These are phyloP conservation scores for Leccinum broughii DNA, from an alignment of 768 basidiomycete species.

Conservation along the genomic window DNA sequence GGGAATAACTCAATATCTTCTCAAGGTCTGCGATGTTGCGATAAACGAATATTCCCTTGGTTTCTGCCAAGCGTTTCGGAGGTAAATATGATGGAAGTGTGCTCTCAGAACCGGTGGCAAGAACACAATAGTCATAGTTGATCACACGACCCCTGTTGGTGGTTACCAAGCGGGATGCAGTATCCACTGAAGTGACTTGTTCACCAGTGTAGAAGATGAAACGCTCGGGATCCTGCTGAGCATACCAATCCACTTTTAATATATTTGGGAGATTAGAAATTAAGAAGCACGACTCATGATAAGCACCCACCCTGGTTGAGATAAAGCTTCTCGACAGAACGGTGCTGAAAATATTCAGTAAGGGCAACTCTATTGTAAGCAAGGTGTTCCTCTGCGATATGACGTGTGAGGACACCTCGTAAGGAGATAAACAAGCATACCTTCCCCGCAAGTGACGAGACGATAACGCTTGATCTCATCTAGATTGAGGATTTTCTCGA, in stretches of 20 bases:
- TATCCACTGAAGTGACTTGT: slow-evolving; percentile 42
- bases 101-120: slow-evolving; percentile 71
- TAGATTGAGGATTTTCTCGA: not conserved
- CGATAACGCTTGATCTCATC: not conserved
- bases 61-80: slow-evolving; percentile 36
- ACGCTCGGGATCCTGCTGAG: slow-evolving; percentile 54
- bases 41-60: slow-evolving; percentile 68
- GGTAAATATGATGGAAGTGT: slow-evolving; percentile 60
- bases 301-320: slow-evolving; percentile 45
- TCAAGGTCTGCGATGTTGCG: slow-evolving; percentile 71
- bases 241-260: slow-evolving; percentile 54
- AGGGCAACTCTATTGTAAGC: not conserved
- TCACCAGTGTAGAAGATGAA: slow-evolving; percentile 55
- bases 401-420: not conserved
- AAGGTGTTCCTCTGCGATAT: not conserved
- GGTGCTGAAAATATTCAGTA: not conserved
- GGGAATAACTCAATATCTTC: slow-evolving; percentile 58
- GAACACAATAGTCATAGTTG: slow-evolving; percentile 60
- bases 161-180: slow-evolving; percentile 42
- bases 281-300: not conserved
- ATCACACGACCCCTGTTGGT: slow-evolving; percentile 47
- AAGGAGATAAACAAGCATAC: not conserved
- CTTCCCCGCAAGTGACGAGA: not conserved
- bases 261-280: slow-evolving; percentile 9
- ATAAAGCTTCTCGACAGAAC: slow-evolving; percentile 39